A percentile compares a stretch with the other conserved stretches of the same genome.
Conservation (phyloP, 2,329 filamentous ascomycete genomes). For the Colletotrichum melonis region DNA sequence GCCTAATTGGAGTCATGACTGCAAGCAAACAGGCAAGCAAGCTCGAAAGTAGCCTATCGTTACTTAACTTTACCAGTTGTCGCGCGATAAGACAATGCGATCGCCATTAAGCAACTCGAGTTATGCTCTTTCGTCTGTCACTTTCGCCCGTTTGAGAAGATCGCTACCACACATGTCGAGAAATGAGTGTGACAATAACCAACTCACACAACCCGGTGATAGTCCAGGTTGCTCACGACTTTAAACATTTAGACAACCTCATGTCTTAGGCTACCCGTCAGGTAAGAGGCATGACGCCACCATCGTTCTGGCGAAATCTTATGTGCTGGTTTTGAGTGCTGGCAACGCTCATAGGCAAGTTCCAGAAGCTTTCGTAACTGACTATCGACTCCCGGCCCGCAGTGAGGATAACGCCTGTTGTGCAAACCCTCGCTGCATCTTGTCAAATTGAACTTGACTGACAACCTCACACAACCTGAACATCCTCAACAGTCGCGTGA, state of each 20-base stretch:
- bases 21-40: background rate
- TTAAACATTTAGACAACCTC: background rate
- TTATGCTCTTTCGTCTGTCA: background rate
- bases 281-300: background rate
- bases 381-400: too few species aligned
- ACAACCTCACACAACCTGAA: background rate
- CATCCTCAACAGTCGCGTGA: background rate
- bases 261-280: background rate
- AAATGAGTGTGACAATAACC: background rate
- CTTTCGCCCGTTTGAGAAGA: background rate
- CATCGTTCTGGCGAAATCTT: too few species aligned
- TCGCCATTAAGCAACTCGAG: too few species aligned
- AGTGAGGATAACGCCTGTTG: too few species aligned
- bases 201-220: background rate
- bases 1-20: background rate
- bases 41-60: background rate
- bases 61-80: background rate
- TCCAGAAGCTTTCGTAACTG: too few species aligned
- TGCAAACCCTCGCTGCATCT: too few species aligned
- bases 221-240: background rate
- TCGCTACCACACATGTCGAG: background rate
- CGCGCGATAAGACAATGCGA: background rate
- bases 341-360: too few species aligned
- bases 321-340: too few species aligned
- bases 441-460: too few species aligned